Conservation (phyloP, 108 stramenopile genomes). For the Cyclotella sp. region DNA sequence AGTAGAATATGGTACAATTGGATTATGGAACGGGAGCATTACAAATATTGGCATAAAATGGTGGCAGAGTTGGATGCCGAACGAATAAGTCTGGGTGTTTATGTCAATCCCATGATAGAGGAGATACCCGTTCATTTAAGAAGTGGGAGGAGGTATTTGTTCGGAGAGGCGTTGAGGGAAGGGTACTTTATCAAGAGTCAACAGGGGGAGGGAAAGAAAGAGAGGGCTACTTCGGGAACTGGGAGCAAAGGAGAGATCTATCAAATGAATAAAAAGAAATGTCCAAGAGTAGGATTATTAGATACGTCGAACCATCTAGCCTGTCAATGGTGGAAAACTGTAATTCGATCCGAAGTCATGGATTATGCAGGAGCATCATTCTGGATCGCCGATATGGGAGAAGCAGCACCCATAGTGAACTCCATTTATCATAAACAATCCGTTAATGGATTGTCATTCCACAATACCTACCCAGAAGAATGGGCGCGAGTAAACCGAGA, state of each 20-base stretch:
- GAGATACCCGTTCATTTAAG: constrained; percentile 55
- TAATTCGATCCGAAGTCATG: constrained; percentile 42
- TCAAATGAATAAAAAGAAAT: constrained; percentile 5
- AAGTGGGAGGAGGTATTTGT: constrained; percentile 52
- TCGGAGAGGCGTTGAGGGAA: constrained; percentile 37
- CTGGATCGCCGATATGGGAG: constrained; percentile 61
- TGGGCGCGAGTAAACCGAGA: constrained; percentile 58
- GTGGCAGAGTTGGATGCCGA: constrained; percentile 32
- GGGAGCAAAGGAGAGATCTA: constrained; percentile 14
- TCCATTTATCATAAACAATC: constrained; percentile 20
- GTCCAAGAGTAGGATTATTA: constrained; percentile 27
- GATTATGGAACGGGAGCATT: constrained; percentile 49
- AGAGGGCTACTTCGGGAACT: neutral
- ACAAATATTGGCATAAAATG: constrained; percentile 50
- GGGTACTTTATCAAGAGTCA: constrained; percentile 34
- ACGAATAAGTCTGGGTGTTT: constrained; percentile 48
- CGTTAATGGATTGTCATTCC: constrained; percentile 26
- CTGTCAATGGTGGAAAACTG: constrained; percentile 41
- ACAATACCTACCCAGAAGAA: constrained; percentile 54
- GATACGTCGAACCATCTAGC: constrained; percentile 52
- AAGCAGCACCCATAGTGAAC: constrained; percentile 46
- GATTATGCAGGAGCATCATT: constrained; percentile 45
- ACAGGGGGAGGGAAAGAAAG: constrained; percentile 2
- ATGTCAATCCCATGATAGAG: constrained; percentile 55
- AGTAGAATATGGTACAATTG: constrained; percentile 56